Evolutionary conservation across 106 monocot genomes (phyloP).

Genomic region (Allium fistulosum): DNA sequence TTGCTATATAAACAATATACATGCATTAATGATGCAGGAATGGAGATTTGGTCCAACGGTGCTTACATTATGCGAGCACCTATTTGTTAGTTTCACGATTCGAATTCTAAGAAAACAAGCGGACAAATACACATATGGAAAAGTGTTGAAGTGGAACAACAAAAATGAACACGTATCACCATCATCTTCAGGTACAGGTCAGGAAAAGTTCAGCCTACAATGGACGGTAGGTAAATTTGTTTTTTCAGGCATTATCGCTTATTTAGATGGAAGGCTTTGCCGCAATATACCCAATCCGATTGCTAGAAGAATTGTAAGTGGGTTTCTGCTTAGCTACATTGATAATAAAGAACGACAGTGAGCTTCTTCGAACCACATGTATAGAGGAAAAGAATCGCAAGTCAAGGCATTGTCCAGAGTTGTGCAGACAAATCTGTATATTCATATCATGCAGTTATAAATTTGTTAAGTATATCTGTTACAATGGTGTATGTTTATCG

Average conservation of each 20-base stretch:
- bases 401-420: background rate
- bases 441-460: background rate
- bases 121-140: constrained; percentile 21
- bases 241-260: constrained; percentile 73
- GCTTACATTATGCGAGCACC: constrained; percentile 72
- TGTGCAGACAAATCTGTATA: background rate
- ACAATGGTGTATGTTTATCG: too few relatives aligned
- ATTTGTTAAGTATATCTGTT: too few relatives aligned
- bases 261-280: constrained; percentile 78
- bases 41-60: constrained; percentile 77
- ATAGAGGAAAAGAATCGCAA: too few relatives aligned
- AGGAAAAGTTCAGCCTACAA: constrained; percentile 17
- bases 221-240: constrained; percentile 66
- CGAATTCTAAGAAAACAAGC: constrained; percentile 52
- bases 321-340: constrained; percentile 76
- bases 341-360: constrained; percentile 38
- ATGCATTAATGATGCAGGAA: constrained; percentile 44
- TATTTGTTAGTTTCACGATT: constrained; percentile 76
- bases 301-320: constrained; percentile 76
- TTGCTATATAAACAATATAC: too few relatives aligned
- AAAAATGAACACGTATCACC: constrained; percentile 4
- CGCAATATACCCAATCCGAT: constrained; percentile 80
- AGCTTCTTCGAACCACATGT: constrained; percentile 1
- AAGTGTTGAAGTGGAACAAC: constrained; percentile 13
- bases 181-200: constrained; percentile 1